phyloP scores from a whole-genome alignment of 2,329 filamentous ascomycete species.

The Stagonosporopsis cucurbitacearum region DNA sequence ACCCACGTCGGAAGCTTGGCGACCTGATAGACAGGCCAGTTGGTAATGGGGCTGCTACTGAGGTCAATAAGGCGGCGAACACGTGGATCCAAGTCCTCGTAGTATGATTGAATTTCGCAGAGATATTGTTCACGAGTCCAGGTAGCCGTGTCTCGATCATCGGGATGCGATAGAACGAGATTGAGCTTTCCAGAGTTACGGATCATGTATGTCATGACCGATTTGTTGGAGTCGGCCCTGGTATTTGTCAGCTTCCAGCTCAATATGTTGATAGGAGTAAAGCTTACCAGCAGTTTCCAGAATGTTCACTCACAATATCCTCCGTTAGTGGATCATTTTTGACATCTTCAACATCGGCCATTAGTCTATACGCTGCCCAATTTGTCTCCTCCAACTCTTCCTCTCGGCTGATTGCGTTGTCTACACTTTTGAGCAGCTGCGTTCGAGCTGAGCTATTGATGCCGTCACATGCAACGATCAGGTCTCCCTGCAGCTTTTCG shows the following conservation, averaged over 20 bases:
- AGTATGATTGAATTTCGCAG: slow-evolving; percentile 9
- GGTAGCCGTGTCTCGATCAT: slow-evolving; percentile 18
- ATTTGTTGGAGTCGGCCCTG: slow-evolving; percentile 17
- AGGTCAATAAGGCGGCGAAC: slow-evolving; percentile 16
- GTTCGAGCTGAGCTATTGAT: slow-evolving; percentile 22
- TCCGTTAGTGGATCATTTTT: slow-evolving; percentile 13
- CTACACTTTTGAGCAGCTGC: slow-evolving; percentile 11
- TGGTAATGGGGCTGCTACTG: slow-evolving; percentile 13
- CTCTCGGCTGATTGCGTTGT: neutral
- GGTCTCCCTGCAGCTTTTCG: slow-evolving; percentile 14
- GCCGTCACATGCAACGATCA: slow-evolving; percentile 24
- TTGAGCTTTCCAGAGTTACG: slow-evolving; percentile 22
- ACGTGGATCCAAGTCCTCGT: slow-evolving; percentile 15
- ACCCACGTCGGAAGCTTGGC: slow-evolving; percentile 21
- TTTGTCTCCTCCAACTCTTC: slow-evolving; percentile 19
- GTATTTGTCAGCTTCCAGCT: neutral
- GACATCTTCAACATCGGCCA: slow-evolving; percentile 20
- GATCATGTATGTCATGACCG: slow-evolving; percentile 28
- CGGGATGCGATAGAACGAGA: slow-evolving; percentile 24
- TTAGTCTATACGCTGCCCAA: slow-evolving; percentile 24
- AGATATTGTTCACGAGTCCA: slow-evolving; percentile 22
- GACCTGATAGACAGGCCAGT: slow-evolving; percentile 23
- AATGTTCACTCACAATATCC: slow-evolving; percentile 19
- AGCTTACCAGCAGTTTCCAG: slow-evolving; percentile 21
- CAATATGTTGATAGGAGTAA: neutral